Evolutionary conservation across 495 filamentous ascomycete species (phyloP).

Genomic region (Daldinia decipiens): DNA sequence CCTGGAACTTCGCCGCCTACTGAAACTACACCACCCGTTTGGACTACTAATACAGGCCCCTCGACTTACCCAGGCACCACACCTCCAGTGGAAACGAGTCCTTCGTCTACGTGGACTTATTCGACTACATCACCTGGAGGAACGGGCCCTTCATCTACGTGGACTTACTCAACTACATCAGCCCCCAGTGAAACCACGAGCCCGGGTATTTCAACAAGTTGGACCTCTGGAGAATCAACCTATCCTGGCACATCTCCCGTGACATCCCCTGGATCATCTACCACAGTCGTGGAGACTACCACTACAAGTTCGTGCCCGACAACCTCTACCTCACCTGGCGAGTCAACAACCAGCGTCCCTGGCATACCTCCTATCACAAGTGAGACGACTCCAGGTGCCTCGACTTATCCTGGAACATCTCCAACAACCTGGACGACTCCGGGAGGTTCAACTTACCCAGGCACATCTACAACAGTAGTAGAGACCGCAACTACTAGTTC

Average conservation of each 20-base stretch:
- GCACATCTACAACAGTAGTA: too few relatives aligned
- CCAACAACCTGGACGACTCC: too few relatives aligned
- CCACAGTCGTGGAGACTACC: slow-evolving; percentile 10
- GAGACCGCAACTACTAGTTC: too few relatives aligned
- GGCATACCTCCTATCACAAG: neutral
- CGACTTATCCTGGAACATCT: too few relatives aligned
- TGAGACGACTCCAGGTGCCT: neutral
- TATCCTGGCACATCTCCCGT: neutral
- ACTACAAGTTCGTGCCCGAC: slow-evolving; percentile 12
- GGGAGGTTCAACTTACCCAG: too few relatives aligned
- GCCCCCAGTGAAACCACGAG: too few relatives aligned
- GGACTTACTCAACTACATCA: too few relatives aligned
- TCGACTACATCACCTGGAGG: too few relatives aligned
- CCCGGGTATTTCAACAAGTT: too few relatives aligned
- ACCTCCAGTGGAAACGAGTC: neutral
- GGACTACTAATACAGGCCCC: neutral
- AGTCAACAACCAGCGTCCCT: neutral
- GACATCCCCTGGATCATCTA: slow-evolving; percentile 8
- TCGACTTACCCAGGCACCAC: slow-evolving; percentile 16
- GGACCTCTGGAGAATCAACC: neutral
- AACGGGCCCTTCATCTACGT: neutral
- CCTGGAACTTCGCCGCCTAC: neutral
- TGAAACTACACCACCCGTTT: neutral
- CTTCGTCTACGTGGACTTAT: too few relatives aligned
- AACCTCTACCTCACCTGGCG: neutral